phyloP scores from a whole-genome alignment of 495 filamentous ascomycete species.

The Patellaria atrata region DNA sequence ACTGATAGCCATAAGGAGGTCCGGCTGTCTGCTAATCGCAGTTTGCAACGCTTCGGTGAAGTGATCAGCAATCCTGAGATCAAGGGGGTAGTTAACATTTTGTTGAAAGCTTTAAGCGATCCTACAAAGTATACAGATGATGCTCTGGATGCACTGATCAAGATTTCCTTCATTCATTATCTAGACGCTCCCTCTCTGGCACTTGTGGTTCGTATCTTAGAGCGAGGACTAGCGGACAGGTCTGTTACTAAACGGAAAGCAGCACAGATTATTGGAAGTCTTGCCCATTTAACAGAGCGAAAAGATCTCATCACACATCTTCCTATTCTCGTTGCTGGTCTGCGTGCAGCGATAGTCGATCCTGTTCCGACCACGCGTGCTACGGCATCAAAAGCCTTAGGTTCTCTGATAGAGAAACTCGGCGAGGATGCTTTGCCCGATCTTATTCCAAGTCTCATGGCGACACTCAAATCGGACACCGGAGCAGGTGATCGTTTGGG shows the following conservation, averaged over 20 bases:
- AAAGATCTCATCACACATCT: conserved; percentile 87
- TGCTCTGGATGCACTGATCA: conserved; percentile 84
- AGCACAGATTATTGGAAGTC: conserved; percentile 89
- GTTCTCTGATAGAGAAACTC: conserved; percentile 89
- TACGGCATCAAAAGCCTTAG: conserved; percentile 88
- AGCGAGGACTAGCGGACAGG: conserved; percentile 77
- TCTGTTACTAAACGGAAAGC: conserved; percentile 92
- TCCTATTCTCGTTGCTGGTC: conserved; percentile 79
- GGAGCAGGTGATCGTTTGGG: conserved; percentile 90
- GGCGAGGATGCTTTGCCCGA: conserved; percentile 94
- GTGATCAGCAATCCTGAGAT: conserved; percentile 97
- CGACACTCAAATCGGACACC: conserved; percentile 91
- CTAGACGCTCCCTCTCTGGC: conserved; percentile 90
- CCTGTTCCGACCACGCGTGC: conserved; percentile 94
- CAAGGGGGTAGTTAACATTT: conserved; percentile 72
- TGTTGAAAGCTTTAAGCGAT: conserved; percentile 92
- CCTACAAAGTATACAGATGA: conserved; percentile 96
- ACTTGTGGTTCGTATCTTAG: conserved; percentile 84
- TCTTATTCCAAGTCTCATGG: conserved; percentile 93
- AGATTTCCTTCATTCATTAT: conserved; percentile 91
- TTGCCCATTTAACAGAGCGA: conserved; percentile 91
- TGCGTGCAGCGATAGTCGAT: conserved; percentile 81
- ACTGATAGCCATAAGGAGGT: conserved; percentile 99
- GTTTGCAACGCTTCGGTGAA: conserved; percentile 91
- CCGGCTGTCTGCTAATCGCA: conserved; percentile 76